A percentile compares a stretch with the other conserved stretches of the same genome.
Conservation (phyloP, 2,329 filamentous ascomycete genomes). For the Blastomyces emzantsi region DNA sequence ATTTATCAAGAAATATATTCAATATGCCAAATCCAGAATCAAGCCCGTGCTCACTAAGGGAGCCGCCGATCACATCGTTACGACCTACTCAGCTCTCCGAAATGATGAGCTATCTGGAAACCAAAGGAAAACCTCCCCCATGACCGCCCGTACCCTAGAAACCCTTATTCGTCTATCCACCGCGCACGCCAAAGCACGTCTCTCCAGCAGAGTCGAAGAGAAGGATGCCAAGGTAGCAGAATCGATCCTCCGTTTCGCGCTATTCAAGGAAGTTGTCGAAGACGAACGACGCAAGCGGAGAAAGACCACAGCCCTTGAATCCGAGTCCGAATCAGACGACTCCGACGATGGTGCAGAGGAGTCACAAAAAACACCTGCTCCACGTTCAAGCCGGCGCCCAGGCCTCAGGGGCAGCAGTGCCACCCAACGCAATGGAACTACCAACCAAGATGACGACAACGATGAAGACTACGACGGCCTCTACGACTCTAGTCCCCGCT, state of each 20-base stretch:
- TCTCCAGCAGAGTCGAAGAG: slow-evolving; percentile 83
- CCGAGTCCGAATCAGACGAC: slow-evolving; percentile 42
- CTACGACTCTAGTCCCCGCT: slow-evolving; percentile 44
- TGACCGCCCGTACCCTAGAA: slow-evolving; percentile 94
- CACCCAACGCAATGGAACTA: slow-evolving; percentile 33
- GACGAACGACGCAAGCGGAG: slow-evolving; percentile 74
- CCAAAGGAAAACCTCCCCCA: slow-evolving; percentile 82
- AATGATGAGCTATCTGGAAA: slow-evolving; percentile 96
- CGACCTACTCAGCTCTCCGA: slow-evolving; percentile 81
- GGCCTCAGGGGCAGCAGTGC: slow-evolving; percentile 24
- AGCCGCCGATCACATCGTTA: slow-evolving; percentile 82
- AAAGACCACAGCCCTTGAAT: slow-evolving; percentile 60
- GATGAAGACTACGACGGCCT: slow-evolving; percentile 46
- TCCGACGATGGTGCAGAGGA: slow-evolving; percentile 20
- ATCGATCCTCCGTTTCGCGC: slow-evolving; percentile 79
- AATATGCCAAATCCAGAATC: slow-evolving; percentile 88
- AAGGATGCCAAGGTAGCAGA: slow-evolving; percentile 83
- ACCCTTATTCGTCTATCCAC: slow-evolving; percentile 97
- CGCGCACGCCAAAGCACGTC: slow-evolving; percentile 83
- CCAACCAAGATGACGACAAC: slow-evolving; percentile 47
- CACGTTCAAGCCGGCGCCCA: slow-evolving; percentile 26
- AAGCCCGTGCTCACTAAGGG: slow-evolving; percentile 86
- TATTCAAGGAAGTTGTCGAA: slow-evolving; percentile 90
- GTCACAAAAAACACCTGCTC: slow-evolving; percentile 19
- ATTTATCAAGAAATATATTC: slow-evolving; percentile 99